These are phyloP conservation scores for Eutrema yunnanense DNA, from an alignment of 345 rosid genomes.

Conservation along the genomic window DNA sequence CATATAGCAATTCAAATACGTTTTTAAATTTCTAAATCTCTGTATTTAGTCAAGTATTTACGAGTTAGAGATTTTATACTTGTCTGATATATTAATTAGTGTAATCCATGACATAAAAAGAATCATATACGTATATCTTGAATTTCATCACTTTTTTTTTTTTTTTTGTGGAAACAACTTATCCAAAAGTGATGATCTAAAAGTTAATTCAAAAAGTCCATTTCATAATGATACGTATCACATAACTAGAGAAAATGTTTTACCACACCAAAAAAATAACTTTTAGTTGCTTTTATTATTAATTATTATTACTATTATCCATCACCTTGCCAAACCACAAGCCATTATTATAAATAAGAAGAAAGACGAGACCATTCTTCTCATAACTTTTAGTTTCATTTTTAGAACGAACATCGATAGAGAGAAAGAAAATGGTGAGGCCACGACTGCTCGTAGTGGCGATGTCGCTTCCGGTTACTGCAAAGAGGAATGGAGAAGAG, in stretches of 20 bases:
- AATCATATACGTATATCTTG: background rate
- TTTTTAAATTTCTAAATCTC: background rate
- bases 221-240: background rate
- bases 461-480: slow-evolving; percentile 87
- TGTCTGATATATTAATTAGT: background rate
- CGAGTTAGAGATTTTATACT: background rate
- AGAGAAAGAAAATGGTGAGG: slow-evolving; percentile 27
- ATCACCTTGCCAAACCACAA: background rate
- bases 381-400: background rate
- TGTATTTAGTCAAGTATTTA: background rate
- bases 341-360: slow-evolving; percentile 12
- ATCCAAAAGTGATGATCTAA: background rate
- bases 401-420: background rate
- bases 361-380: slow-evolving; percentile 5
- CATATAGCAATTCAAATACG: background rate
- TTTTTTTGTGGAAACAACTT: background rate
- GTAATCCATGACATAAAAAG: background rate
- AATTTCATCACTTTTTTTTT: background rate
- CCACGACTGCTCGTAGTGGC: slow-evolving; percentile 92
- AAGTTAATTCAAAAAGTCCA: background rate
- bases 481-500: slow-evolving; percentile 80
- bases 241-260: background rate
- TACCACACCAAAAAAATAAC: background rate
- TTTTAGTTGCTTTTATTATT: background rate
- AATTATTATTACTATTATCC: background rate